Percentiles rank a stretch among this genome's conserved stretches.
phyloP scores from a whole-genome alignment of 257 asterid species.

The Penstemon newberryi region DNA sequence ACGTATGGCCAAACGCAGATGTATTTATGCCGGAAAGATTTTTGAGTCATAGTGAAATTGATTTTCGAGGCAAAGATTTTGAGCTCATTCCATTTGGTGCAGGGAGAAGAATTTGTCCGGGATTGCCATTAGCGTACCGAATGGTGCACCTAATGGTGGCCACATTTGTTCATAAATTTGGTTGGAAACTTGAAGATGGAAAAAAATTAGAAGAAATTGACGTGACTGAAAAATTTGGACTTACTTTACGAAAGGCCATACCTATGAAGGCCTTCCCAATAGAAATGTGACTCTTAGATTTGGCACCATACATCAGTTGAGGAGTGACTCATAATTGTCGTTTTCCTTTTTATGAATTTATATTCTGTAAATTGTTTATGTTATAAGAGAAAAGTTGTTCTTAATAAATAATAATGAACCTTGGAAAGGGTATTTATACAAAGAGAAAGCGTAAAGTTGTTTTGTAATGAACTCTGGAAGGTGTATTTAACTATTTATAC shows the following conservation, averaged over 20 bases:
- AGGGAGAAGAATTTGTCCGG: slow-evolving; percentile 43
- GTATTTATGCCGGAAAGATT: slow-evolving; percentile 42
- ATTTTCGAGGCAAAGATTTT: slow-evolving; percentile 36
- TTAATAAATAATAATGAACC: no score
- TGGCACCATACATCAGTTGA: no score
- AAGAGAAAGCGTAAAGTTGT: no score
- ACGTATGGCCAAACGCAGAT: slow-evolving; percentile 31
- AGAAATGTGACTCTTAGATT: neutral
- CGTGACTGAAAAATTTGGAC: slow-evolving; percentile 36
- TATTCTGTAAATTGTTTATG: no score
- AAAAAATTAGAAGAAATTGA: slow-evolving; percentile 22
- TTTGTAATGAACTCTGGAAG: no score
- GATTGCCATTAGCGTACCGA: slow-evolving; percentile 39
- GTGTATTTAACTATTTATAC: no score
- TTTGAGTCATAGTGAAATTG: slow-evolving; percentile 17
- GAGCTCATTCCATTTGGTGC: slow-evolving; percentile 46
- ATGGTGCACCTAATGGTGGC: slow-evolving; percentile 45
- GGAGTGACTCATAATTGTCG: no score
- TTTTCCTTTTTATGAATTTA: no score
- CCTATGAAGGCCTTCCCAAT: slow-evolving; percentile 32
- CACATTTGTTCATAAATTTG: slow-evolving; percentile 30
- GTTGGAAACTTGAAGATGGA: slow-evolving; percentile 36
- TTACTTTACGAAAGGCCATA: slow-evolving; percentile 34
- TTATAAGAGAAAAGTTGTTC: no score
- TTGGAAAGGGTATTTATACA: no score